Percentiles rank a stretch among this genome's conserved stretches.
Evolutionary conservation across 805 yeast species (phyloP).

Genomic region (Starmerella stigmatis): DNA sequence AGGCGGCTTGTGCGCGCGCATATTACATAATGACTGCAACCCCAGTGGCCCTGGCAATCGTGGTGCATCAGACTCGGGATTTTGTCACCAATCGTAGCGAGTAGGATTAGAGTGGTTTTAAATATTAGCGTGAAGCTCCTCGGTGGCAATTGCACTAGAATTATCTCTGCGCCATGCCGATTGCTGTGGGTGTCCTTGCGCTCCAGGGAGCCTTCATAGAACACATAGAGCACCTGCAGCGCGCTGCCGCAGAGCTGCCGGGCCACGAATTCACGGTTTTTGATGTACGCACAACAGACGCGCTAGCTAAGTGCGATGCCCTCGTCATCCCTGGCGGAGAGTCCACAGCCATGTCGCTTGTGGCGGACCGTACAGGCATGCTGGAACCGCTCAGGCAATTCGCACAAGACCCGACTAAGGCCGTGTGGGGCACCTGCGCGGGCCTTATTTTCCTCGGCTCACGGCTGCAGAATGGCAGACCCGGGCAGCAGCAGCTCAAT

Average conservation of each 20-base stretch:
- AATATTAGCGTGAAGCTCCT: too few species aligned
- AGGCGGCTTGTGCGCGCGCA: too few species aligned
- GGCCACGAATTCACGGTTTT: conserved; percentile 13
- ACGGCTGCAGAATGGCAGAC: conserved; percentile 40
- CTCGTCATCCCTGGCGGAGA: conserved; percentile 54
- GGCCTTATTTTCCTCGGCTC: conserved; percentile 60
- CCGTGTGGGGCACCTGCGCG: conserved; percentile 83
- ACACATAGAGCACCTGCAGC: conserved; percentile 44
- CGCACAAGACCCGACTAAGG: conserved; percentile 39
- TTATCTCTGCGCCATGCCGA: too few species aligned
- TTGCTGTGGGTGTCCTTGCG: conserved; percentile 56
- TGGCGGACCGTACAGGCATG: conserved; percentile 55
- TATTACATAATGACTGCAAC: too few species aligned
- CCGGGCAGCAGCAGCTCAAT: conserved; percentile 48
- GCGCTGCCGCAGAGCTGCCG: conserved; percentile 29
- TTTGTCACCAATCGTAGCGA: too few species aligned
- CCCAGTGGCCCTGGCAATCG: too few species aligned
- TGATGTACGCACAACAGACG: conserved; percentile 44
- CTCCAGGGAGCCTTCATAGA: conserved; percentile 72
- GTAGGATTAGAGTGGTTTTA: too few species aligned
- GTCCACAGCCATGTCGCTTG: conserved; percentile 48
- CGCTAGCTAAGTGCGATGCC: conserved; percentile 44
- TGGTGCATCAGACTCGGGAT: too few species aligned
- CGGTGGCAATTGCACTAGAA: too few species aligned
- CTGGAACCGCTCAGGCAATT: conserved; percentile 44